Conservation (phyloP, 305 asterid genomes). For the Andrographis paniculata region DNA sequence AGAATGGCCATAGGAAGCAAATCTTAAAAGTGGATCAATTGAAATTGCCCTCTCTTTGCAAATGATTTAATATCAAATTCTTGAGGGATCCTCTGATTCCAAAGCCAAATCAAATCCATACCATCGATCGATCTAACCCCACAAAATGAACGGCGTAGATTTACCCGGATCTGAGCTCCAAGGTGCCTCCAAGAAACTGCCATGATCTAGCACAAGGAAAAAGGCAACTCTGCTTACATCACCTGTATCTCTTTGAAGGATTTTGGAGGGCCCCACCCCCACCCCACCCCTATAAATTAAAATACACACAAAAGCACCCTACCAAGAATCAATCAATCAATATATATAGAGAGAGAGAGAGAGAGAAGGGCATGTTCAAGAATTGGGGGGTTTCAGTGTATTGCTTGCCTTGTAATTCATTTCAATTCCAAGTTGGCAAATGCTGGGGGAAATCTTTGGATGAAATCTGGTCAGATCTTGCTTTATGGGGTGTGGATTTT, state of each 20-base stretch:
- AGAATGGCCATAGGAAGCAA: constrained; percentile 33
- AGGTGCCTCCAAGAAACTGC: constrained; percentile 3
- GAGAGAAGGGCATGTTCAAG: constrained; percentile 4
- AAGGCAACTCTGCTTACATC: constrained; percentile 38
- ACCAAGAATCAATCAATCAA: constrained; percentile 11
- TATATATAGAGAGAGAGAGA: neutral
- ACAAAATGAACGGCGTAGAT: neutral
- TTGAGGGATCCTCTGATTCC: neutral
- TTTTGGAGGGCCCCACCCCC: constrained; percentile 21
- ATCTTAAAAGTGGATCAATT: constrained; percentile 28
- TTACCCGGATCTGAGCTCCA: neutral
- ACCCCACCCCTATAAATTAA: constrained; percentile 2
- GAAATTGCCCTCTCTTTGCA: constrained; percentile 28
- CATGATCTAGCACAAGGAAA: constrained; percentile 15
- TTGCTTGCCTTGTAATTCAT: constrained; percentile 47
- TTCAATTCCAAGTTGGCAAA: constrained; percentile 19
- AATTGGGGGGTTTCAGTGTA: constrained; percentile 7
- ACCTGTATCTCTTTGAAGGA: constrained; percentile 40
- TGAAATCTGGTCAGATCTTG: constrained; percentile 52
- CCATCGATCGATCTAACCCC: neutral
- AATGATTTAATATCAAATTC: constrained; percentile 26
- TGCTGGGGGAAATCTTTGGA: constrained; percentile 26
- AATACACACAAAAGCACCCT: constrained; percentile 7
- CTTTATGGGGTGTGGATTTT: constrained; percentile 49
- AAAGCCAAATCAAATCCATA: neutral